These are phyloP conservation scores for Erodium moschatum DNA, from an alignment of 441 rosid species.

Conservation along the genomic window DNA sequence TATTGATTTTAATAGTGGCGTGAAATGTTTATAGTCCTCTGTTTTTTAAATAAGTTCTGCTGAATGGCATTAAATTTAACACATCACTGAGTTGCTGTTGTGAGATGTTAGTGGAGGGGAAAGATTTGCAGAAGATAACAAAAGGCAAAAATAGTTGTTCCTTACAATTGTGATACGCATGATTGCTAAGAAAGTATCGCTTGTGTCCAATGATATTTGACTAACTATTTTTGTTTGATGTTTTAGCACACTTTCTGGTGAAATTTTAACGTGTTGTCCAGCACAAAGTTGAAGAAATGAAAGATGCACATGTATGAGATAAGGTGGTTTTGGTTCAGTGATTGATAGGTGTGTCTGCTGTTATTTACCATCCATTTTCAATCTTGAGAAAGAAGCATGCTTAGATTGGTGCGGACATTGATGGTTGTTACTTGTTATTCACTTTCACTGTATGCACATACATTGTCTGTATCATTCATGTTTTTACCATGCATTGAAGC, in stretches of 20 bases:
- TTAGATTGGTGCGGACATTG: slow-evolving; percentile 31
- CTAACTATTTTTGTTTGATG: not conserved
- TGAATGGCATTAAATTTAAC: not conserved
- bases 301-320: slow-evolving; percentile 12
- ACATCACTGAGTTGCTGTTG: not conserved
- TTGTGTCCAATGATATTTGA: not conserved
- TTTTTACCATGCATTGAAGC: slow-evolving; percentile 7
- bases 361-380: not conserved
- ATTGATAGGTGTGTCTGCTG: slow-evolving; percentile 26
- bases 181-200: not conserved
- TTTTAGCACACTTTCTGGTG: not conserved
- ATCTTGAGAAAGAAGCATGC: slow-evolving; percentile 12
- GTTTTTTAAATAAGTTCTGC: not conserved
- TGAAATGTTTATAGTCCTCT: not conserved
- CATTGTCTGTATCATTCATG: slow-evolving; percentile 11
- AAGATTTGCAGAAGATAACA: not conserved
- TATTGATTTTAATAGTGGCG: not conserved
- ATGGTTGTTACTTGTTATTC: slow-evolving; percentile 24
- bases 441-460: slow-evolving; percentile 10
- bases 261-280: not conserved
- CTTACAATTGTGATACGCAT: not conserved
- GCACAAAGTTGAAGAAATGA: slow-evolving; percentile 1
- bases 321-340: slow-evolving; percentile 27
- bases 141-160: slow-evolving; percentile 2
- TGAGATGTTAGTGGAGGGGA: not conserved